phyloP scores from a whole-genome alignment of 2,329 filamentous ascomycete genomes.

The Fonsecaea erecta region DNA sequence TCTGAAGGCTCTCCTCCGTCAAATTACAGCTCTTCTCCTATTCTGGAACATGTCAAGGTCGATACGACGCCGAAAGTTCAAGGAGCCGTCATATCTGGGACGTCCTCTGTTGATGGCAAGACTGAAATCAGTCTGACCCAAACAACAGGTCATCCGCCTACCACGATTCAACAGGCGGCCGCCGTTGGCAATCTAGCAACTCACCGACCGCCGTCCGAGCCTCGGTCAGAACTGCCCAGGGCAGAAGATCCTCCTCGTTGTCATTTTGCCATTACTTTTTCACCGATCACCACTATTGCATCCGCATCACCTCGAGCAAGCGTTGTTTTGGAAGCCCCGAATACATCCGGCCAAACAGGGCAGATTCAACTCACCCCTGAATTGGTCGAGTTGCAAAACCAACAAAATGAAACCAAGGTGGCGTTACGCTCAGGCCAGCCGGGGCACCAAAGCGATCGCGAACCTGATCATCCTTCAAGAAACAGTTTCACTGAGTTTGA shows the following conservation, averaged over 20 bases:
- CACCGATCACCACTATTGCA: conserved; percentile 33
- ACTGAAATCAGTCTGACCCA: neutral
- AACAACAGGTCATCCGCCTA: conserved; percentile 1
- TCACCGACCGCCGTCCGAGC: conserved; percentile 1
- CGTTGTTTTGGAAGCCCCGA: conserved; percentile 18
- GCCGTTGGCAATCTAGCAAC: conserved; percentile 1
- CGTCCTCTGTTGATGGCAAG: neutral
- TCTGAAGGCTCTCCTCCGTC: conserved; percentile 19
- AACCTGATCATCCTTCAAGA: neutral
- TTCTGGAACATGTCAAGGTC: conserved; percentile 27
- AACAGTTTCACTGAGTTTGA: neutral
- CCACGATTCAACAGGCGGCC: neutral
- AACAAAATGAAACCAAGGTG: neutral
- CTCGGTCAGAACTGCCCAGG: conserved; percentile 10
- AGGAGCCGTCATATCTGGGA: conserved; percentile 6
- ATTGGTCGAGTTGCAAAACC: neutral
- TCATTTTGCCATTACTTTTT: conserved; percentile 28
- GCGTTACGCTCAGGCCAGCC: neutral
- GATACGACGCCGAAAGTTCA: conserved; percentile 21
- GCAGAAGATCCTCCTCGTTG: conserved; percentile 6
- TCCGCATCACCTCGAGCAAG: conserved; percentile 29
- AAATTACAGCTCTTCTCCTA: conserved; percentile 28
- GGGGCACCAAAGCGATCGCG: neutral
- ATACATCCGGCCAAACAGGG: neutral
- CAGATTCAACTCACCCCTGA: neutral